Evolutionary conservation across 768 basidiomycete species (phyloP).

Genomic region (Baorangia bicolor): DNA sequence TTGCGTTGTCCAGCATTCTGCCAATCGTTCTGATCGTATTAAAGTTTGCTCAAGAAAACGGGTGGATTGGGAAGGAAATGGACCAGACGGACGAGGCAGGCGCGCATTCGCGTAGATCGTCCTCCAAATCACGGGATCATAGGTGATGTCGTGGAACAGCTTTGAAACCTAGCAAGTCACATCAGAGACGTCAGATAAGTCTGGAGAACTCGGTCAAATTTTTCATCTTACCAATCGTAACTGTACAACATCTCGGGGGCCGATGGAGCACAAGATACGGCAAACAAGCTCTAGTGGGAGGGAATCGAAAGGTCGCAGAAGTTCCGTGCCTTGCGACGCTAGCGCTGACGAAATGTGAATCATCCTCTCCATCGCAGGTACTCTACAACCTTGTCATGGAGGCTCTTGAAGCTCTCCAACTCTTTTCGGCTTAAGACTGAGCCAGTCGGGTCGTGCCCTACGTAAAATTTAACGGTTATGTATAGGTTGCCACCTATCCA

Average conservation of each 20-base stretch:
- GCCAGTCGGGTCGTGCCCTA: neutral
- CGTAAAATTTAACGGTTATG: neutral
- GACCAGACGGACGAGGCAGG: slow-evolving; percentile 8
- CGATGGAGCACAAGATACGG: neutral
- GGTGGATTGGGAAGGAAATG: slow-evolving; percentile 3
- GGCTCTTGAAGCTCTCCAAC: neutral
- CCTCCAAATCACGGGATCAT: slow-evolving; percentile 5
- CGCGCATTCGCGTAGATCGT: slow-evolving; percentile 1
- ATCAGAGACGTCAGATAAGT: neutral
- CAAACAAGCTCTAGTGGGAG: neutral
- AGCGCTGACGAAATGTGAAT: neutral
- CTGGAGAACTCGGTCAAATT: neutral
- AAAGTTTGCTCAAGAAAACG: slow-evolving; percentile 7
- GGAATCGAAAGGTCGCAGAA: neutral
- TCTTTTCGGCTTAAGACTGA: neutral
- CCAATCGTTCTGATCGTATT: slow-evolving; percentile 4
- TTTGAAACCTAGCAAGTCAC: slow-evolving; percentile 1
- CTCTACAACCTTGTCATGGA: neutral
- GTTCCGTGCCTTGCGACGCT: neutral
- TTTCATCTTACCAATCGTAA: neutral
- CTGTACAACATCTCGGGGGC: neutral
- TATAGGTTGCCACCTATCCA: neutral
- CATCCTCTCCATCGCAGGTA: neutral
- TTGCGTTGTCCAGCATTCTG: slow-evolving; percentile 2
- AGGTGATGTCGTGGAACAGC: neutral